Percentiles rank a stretch among this genome's conserved stretches.
phyloP scores from a whole-genome alignment of 768 basidiomycete species.

The Baorangia bicolor region DNA sequence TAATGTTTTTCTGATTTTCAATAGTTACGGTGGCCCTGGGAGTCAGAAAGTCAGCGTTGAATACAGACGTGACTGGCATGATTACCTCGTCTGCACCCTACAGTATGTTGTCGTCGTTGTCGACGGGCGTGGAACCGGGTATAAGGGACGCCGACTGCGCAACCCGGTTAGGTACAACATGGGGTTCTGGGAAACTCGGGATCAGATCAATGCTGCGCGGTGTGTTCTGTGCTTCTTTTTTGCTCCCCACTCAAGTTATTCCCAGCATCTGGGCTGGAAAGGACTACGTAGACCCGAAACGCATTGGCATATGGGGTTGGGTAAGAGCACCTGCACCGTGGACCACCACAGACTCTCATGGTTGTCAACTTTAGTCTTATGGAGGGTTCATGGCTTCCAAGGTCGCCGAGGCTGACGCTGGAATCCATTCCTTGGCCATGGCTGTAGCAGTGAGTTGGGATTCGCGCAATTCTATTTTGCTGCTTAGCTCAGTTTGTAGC shows the following conservation, averaged over 20 bases:
- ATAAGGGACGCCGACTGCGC: slow-evolving; percentile 78
- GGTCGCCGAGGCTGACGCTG: slow-evolving; percentile 85
- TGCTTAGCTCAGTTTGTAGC: slow-evolving; percentile 41
- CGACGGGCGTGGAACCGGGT: slow-evolving; percentile 94
- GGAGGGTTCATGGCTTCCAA: slow-evolving; percentile 97
- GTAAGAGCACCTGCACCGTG: slow-evolving; percentile 43
- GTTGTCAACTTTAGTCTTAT: slow-evolving; percentile 61
- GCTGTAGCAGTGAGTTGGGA: slow-evolving; percentile 71
- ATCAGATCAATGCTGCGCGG: slow-evolving; percentile 90
- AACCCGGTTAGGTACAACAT: slow-evolving; percentile 88
- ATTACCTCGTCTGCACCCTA: slow-evolving; percentile 77
- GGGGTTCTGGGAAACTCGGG: slow-evolving; percentile 84
- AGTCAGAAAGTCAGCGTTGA: slow-evolving; percentile 73
- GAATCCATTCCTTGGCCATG: slow-evolving; percentile 89
- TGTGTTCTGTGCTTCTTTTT: slow-evolving; percentile 31
- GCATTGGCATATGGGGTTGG: slow-evolving; percentile 99
- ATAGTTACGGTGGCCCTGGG: slow-evolving; percentile 86
- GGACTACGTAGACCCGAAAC: slow-evolving; percentile 81
- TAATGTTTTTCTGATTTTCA: slow-evolving; percentile 8
- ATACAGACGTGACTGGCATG: slow-evolving; percentile 80
- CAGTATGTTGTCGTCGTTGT: slow-evolving; percentile 86
- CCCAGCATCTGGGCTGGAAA: slow-evolving; percentile 78
- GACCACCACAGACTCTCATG: neutral
- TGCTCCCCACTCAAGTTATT: neutral
- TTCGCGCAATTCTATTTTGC: neutral